Evolutionary conservation across 352 stramenopile species (phyloP), one percentile per base, ranked within the genome.

Genomic region (Phytophthora cryptogea): DNA sequence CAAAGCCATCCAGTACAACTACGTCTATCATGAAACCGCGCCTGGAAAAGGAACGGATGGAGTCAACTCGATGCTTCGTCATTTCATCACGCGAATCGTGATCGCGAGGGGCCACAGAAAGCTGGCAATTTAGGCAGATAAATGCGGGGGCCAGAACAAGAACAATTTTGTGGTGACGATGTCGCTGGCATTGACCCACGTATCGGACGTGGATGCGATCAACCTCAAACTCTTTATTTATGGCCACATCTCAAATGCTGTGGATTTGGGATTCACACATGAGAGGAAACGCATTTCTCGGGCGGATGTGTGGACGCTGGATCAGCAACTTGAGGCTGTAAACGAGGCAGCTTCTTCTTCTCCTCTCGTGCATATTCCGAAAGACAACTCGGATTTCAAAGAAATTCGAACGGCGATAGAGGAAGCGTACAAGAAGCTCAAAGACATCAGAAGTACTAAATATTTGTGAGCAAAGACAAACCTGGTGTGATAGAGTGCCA

Each of bases 41-140:
- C 48, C 55, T 4, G 35, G 31, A 0, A 70, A 74, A 36, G 52
- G 56, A 7, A 20, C 36, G 0, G 53, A 66, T 10, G 49, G 59
- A 35, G 46, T 70, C 0, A 54, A 46, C 8, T 59, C 23, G 3
- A 62, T 71, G 41, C 16, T 74, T 0, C 14, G 61, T 20, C 39
- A 59, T 20, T 54, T n/a, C 16, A 45, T 39, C 2, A 1, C 26
- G 1, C 33, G 20, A 1, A 45, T 30, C 2, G 7, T 46, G 11
- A 5, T 45, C 9, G 23, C 20, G 3, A 11, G 1, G 1, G 28
- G 44, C 4, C 14, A 51, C 28, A 28, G 44, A 3, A 51, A 39
- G 28, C 27, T 51, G 17, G 44, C n/a, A 9, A 42, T 42, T 16
- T 42, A 42, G 4, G 33, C 33, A 5, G 33, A 39, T 39, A 39